These are phyloP conservation scores for Pezicula carpinea DNA, from an alignment of 2,329 filamentous ascomycete genomes.

Conservation along the genomic window DNA sequence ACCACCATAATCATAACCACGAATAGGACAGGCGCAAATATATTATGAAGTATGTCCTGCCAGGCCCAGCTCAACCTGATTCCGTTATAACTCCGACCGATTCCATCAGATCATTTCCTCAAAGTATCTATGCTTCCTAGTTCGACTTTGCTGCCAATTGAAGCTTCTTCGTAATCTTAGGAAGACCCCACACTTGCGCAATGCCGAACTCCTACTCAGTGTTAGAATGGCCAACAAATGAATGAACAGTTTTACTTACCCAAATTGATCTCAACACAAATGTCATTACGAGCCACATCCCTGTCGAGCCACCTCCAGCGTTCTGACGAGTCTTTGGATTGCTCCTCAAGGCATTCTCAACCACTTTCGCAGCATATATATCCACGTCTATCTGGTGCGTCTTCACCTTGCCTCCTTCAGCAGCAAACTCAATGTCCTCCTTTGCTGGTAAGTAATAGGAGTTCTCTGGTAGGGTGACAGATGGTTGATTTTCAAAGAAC, in stretches of 20 bases:
- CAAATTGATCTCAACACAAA: conserved; percentile 16
- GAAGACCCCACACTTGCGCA: background rate
- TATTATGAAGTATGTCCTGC: too few species aligned
- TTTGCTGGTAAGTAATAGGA: conserved; percentile 17
- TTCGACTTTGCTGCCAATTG: too few species aligned
- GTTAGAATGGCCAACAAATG: background rate
- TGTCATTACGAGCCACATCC: conserved; percentile 14
- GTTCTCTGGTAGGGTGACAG: conserved; percentile 8
- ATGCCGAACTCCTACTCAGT: background rate
- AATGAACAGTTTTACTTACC: conserved; percentile 5
- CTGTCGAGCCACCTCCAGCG: conserved; percentile 11
- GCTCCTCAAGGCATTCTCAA: conserved; percentile 17
- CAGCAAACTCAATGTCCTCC: conserved; percentile 12
- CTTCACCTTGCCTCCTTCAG: conserved; percentile 4
- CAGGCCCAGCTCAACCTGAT: too few species aligned
- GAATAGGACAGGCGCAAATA: too few species aligned
- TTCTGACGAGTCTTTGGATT: conserved; percentile 16
- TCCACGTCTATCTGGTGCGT: conserved; percentile 7
- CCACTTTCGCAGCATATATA: conserved; percentile 15
- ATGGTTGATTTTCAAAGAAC: conserved; percentile 17
- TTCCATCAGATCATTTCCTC: too few species aligned
- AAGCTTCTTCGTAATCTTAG: background rate
- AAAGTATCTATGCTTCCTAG: too few species aligned
- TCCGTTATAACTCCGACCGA: too few species aligned
- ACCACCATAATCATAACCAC: too few species aligned